These are phyloP conservation scores for Powellomyces hirtus DNA, from an alignment of 192 early-diverging fungal species.

Conservation along the genomic window DNA sequence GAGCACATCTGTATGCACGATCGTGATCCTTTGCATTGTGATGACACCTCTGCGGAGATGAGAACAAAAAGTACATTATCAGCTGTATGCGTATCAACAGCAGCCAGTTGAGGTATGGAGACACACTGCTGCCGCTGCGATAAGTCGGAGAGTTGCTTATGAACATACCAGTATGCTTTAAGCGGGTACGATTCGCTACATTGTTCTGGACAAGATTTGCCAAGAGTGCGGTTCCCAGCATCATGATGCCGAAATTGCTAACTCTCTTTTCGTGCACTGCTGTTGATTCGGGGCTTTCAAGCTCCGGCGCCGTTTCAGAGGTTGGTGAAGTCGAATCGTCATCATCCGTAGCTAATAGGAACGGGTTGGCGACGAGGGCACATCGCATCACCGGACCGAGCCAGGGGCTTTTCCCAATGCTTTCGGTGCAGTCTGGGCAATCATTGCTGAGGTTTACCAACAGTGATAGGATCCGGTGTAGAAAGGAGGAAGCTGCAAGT, in stretches of 20 bases:
- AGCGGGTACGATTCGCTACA: neutral
- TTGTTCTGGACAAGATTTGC: conserved; percentile 12
- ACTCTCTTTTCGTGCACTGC: neutral
- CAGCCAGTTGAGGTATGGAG: no score
- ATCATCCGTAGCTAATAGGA: neutral
- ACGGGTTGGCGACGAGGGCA: conserved; percentile 8
- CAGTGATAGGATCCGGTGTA: neutral
- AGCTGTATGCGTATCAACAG: no score
- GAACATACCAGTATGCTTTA: conserved; percentile 5
- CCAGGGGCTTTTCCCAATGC: neutral
- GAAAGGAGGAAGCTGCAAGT: neutral
- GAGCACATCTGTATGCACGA: neutral
- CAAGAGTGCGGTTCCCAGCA: conserved; percentile 8
- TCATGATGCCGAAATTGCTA: conserved; percentile 12
- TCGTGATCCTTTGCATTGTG: neutral
- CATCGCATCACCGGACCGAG: neutral
- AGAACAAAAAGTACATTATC: no score
- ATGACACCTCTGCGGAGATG: neutral
- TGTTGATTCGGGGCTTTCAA: neutral
- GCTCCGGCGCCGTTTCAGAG: neutral
- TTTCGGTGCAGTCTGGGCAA: conserved; percentile 1
- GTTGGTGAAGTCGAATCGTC: neutral
- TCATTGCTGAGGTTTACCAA: conserved; percentile 22
- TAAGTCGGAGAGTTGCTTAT: no score
- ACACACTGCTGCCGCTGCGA: no score